These are phyloP conservation scores for Xylaria sp. DNA, from an alignment of 2,329 filamentous ascomycete genomes.

Conservation along the genomic window DNA sequence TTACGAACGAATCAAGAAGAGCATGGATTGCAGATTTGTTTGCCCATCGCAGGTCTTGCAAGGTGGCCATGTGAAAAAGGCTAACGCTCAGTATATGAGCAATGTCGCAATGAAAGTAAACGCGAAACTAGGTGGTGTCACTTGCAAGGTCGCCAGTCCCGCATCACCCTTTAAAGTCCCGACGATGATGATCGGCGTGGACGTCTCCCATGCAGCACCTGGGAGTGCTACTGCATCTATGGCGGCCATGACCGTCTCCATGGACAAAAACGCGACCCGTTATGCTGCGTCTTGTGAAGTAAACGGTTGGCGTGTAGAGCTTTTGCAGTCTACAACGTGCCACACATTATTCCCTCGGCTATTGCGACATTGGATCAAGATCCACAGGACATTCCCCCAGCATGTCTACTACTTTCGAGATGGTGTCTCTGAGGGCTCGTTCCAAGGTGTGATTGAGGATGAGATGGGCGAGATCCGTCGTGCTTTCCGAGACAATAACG, in stretches of 20 bases:
- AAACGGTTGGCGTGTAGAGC: conserved; percentile 82
- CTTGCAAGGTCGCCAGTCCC: conserved; percentile 53
- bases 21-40: conserved; percentile 83
- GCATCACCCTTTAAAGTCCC: conserved; percentile 53
- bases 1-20: conserved; percentile 90
- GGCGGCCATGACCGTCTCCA: conserved; percentile 84
- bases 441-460: conserved; percentile 75
- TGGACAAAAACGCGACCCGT: conserved; percentile 71
- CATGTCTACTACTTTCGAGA: conserved; percentile 93
- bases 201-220: conserved; percentile 84
- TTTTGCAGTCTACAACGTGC: conserved; percentile 72
- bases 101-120: conserved; percentile 98
- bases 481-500: conserved; percentile 52
- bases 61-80: conserved; percentile 68
- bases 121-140: conserved; percentile 88
- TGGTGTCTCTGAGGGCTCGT: conserved; percentile 88
- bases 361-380: conserved; percentile 66
- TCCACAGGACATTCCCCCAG: conserved; percentile 63
- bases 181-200: conserved; percentile 87
- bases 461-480: conserved; percentile 77
- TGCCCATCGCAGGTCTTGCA: conserved; percentile 85
- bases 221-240: conserved; percentile 73
- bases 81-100: conserved; percentile 82
- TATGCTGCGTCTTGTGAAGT: conserved; percentile 82
- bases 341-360: conserved; percentile 69